Evolutionary conservation across 2,329 filamentous ascomycete genomes (phyloP), one percentile per base, ranked within the genome.

Genomic region (Aspergillus oerlinghausenensis): DNA sequence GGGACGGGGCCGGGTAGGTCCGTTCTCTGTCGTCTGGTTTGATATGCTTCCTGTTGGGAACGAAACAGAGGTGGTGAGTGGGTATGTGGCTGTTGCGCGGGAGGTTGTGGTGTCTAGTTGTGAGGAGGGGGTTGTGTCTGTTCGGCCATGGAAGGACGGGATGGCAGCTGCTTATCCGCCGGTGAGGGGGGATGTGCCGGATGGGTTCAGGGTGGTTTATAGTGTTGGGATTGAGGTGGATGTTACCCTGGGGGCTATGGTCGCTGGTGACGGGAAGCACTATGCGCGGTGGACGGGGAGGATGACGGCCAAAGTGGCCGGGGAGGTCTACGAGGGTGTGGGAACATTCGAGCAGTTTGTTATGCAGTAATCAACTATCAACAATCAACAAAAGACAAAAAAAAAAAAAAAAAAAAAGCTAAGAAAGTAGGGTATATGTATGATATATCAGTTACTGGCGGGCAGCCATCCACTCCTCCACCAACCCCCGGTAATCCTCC

Each of bases 1-100:
- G 75, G 77, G 79, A n/a, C 78, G 79, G 55, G 76, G 66, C 3
- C 67, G 66, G 23, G 54, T 79, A 1, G 77, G 75, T 0, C 62
- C 67, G 0, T 79, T 78, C 68, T 73, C 74, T 2, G 58, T 80
- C 25, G 74, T 80, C 23, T 80, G 77, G 77, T 76, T 78, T 58
- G 70, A 35, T 17, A 14, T 35, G 75, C 54, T 65, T 68, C 2
- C 54, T 75, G 19, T 55, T 63, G 4, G 67, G 63, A 6, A 63
- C 57, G 11, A 67, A 1, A 26, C 25, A 70, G 28, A 63, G 67
- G 23, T 65, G 11, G 58, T 60, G 26, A 68, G 65, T 28, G 62
- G 65, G 19, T 77, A 73, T 51, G 65, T 74, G 3, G 63, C 71
- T 1, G 61, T 62, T 25, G 57, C 74, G 54, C 67, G 67, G 2